A percentile compares a stretch with the other conserved stretches of the same genome.
Conservation (phyloP, 139 green algal species). For the Haematococcus sp. region DNA sequence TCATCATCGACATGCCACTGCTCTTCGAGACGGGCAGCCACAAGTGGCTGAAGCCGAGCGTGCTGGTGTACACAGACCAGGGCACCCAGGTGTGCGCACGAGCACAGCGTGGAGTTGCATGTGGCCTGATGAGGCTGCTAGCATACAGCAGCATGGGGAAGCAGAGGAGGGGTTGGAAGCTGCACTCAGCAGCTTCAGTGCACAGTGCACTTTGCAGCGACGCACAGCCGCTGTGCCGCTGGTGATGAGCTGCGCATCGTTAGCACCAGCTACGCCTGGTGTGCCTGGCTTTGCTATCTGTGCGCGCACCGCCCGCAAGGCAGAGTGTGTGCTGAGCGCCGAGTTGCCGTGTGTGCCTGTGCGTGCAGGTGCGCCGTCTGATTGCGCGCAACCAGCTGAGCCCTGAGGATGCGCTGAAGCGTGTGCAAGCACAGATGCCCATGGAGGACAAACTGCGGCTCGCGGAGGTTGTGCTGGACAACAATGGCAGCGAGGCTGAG, state of each 20-base stretch:
- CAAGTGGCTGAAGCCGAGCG: constrained; percentile 12
- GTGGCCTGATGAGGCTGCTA: too few relatives aligned
- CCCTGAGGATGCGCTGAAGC: constrained; percentile 34
- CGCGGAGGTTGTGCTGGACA: constrained; percentile 61
- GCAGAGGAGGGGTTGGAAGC: background rate
- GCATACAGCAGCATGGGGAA: too few relatives aligned
- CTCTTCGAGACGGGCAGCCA: constrained; percentile 74
- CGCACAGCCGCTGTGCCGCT: too few relatives aligned
- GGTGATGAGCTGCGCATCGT: too few relatives aligned
- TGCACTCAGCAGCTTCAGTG: too few relatives aligned
- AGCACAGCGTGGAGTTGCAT: too few relatives aligned
- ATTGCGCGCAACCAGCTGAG: constrained; percentile 50
- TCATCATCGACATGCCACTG: constrained; percentile 84
- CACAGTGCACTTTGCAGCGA: too few relatives aligned
- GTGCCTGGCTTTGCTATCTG: too few relatives aligned
- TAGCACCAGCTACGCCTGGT: too few relatives aligned
- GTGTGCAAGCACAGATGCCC: constrained; percentile 69
- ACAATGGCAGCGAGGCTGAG: constrained; percentile 41
- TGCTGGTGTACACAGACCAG: constrained; percentile 59
- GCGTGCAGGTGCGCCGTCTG: constrained; percentile 62
- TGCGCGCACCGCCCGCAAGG: too few relatives aligned
- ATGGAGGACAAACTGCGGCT: constrained; percentile 48
- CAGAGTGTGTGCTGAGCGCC: too few relatives aligned
- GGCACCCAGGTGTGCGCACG: constrained; percentile 24
- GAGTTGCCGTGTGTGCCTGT: too few relatives aligned